Evolutionary conservation across 345 rosid species (phyloP).

Genomic region (Sonneratia caseolaris): DNA sequence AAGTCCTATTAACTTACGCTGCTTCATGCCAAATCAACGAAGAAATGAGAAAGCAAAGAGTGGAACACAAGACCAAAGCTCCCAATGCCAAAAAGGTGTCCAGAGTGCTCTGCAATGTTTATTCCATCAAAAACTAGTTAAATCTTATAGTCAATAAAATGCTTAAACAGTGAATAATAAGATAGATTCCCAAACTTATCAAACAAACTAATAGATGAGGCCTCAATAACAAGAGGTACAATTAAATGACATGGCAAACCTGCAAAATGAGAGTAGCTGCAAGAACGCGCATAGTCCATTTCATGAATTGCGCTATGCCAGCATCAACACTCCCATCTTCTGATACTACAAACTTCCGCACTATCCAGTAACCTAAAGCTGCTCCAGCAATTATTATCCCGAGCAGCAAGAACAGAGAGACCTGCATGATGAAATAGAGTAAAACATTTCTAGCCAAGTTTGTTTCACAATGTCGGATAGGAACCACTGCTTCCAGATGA

Average conservation of each 20-base stretch:
- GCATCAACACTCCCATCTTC: conserved; percentile 75
- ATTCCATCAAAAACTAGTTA: neutral
- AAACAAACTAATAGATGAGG: neutral
- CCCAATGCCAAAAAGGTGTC: conserved; percentile 52
- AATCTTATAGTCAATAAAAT: neutral
- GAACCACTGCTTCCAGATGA: neutral
- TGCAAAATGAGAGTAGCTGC: conserved; percentile 66
- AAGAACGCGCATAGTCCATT: conserved; percentile 79
- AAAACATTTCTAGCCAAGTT: neutral
- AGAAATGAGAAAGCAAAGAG: conserved; percentile 29
- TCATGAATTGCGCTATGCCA: conserved; percentile 77
- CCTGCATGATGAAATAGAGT: conserved; percentile 33
- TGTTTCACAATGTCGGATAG: neutral
- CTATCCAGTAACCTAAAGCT: conserved; percentile 90
- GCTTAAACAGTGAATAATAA: neutral
- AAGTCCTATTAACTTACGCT: conserved; percentile 25
- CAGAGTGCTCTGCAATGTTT: conserved; percentile 48
- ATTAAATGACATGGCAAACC: conserved; percentile 24
- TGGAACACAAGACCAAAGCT: conserved; percentile 27
- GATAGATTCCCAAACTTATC: neutral
- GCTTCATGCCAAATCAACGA: conserved; percentile 14
- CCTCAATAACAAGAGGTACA: neutral
- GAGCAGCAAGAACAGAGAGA: conserved; percentile 47
- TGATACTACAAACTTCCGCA: conserved; percentile 67
- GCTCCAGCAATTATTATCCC: conserved; percentile 81